phyloP scores from a whole-genome alignment of 2,329 filamentous ascomycete genomes.

The Penicillium sp. region DNA sequence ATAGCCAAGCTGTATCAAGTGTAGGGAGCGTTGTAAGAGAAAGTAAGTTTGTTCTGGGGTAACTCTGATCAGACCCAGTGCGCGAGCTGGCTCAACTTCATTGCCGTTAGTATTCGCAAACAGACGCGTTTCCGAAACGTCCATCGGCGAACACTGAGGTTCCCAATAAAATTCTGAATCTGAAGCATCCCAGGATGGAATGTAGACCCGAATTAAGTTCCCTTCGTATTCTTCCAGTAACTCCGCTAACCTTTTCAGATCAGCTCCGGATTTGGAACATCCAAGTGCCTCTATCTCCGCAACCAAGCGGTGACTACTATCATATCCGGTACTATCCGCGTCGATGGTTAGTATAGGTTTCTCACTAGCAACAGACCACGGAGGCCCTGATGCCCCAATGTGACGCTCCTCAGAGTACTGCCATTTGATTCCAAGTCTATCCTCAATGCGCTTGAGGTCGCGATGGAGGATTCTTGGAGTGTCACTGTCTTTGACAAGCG shows the following conservation, averaged over 20 bases:
- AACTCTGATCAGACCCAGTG: constrained; percentile 40
- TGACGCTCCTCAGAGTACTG: constrained; percentile 25
- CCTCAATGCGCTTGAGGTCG: constrained; percentile 36
- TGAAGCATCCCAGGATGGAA: constrained; percentile 9
- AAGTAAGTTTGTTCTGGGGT: constrained; percentile 28
- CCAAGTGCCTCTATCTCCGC: constrained; percentile 34
- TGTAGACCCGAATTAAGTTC: constrained; percentile 28
- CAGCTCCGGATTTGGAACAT: constrained; percentile 35
- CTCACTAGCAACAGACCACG: constrained; percentile 20
- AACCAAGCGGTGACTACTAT: constrained; percentile 30
- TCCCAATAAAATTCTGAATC: constrained; percentile 37
- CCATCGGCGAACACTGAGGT: constrained; percentile 39
- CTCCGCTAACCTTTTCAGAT: constrained; percentile 35
- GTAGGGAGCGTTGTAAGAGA: constrained; percentile 28
- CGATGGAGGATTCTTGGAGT: constrained; percentile 31
- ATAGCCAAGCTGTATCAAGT: constrained; percentile 45
- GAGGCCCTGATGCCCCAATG: constrained; percentile 22
- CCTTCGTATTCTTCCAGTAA: constrained; percentile 44
- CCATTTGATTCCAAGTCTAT: constrained; percentile 39
- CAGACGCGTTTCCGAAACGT: constrained; percentile 28
- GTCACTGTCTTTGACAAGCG: constrained; percentile 29
- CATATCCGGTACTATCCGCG: constrained; percentile 31
- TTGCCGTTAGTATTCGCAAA: constrained; percentile 19
- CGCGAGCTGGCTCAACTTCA: constrained; percentile 26
- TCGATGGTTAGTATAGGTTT: constrained; percentile 32